Evolutionary conservation across 345 rosid genomes (phyloP).

Genomic region (Rhizophora mangle): DNA sequence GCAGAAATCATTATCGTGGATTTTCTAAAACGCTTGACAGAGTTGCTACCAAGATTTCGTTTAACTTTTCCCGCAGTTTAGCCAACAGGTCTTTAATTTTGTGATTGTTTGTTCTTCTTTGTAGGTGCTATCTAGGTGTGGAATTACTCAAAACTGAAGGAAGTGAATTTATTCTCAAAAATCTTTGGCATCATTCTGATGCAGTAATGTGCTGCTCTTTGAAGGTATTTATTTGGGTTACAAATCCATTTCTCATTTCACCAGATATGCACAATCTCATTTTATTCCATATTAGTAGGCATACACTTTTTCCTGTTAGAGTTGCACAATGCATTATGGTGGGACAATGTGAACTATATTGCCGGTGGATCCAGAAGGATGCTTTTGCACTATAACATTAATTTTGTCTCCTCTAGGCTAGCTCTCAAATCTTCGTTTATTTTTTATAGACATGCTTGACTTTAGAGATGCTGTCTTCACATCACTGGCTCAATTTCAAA

Average conservation of each 20-base stretch:
- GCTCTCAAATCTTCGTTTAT: neutral
- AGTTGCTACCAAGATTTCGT: too few species aligned
- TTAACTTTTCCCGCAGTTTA: too few species aligned
- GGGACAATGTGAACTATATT: neutral
- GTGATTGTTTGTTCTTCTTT: constrained; percentile 1
- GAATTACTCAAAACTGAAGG: constrained; percentile 79
- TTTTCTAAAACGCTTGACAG: too few species aligned
- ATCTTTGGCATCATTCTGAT: constrained; percentile 83
- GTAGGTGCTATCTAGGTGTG: constrained; percentile 82
- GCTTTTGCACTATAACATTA: too few species aligned
- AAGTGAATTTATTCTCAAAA: constrained; percentile 70
- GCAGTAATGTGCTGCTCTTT: constrained; percentile 91
- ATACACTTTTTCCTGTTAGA: neutral
- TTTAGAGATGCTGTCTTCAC: too few species aligned
- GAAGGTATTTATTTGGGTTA: constrained; percentile 31
- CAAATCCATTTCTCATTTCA: too few species aligned
- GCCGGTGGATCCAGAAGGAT: neutral
- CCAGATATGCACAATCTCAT: neutral
- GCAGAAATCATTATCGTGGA: neutral
- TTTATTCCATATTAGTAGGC: neutral
- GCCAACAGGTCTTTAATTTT: neutral
- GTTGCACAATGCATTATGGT: neutral
- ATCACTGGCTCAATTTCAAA: too few species aligned
- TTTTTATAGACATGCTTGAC: too few species aligned
- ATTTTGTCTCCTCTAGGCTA: neutral